Percentiles rank a stretch among this genome's conserved stretches.
Evolutionary conservation across 2,329 filamentous ascomycete species (phyloP).

Genomic region (Colletotrichum eleusines): DNA sequence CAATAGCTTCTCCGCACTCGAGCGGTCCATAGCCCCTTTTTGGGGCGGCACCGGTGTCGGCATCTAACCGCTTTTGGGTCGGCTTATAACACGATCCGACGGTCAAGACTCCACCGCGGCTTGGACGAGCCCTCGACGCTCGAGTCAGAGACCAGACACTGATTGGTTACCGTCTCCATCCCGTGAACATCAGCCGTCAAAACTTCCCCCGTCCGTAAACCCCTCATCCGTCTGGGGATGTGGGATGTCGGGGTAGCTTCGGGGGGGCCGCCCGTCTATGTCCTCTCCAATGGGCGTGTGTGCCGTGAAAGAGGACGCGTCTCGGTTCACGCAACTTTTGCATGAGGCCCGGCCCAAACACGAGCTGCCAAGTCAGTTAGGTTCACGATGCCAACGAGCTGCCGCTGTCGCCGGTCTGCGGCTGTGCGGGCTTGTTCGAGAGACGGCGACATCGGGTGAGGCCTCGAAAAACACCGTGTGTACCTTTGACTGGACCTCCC

Average conservation of each 20-base stretch:
- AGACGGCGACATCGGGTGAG: constrained; percentile 2
- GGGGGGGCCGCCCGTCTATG: not conserved
- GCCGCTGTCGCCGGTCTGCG: not conserved
- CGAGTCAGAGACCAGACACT: constrained; percentile 24
- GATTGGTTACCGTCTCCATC: not conserved
- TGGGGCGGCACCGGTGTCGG: constrained; percentile 1
- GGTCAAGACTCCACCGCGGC: constrained; percentile 14
- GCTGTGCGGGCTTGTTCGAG: not conserved
- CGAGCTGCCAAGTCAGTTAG: not conserved
- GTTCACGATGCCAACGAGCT: not conserved
- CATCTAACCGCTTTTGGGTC: constrained; percentile 9
- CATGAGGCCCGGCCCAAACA: constrained; percentile 7
- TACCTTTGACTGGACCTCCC: not conserved
- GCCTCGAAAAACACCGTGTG: not conserved
- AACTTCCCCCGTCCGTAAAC: not conserved
- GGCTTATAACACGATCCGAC: constrained; percentile 3
- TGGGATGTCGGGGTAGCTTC: constrained; percentile 1
- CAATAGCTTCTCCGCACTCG: not conserved
- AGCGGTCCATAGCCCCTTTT: not conserved
- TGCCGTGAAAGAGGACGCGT: constrained; percentile 5
- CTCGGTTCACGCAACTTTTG: constrained; percentile 10
- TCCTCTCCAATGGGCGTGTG: constrained; percentile 19
- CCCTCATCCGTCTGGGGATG: constrained; percentile 18
- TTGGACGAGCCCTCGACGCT: constrained; percentile 7
- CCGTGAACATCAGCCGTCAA: not conserved